Percentiles rank a stretch among this genome's conserved stretches.
phyloP scores from a whole-genome alignment of 129 eudicot species.

The Ambrosia artemisiifolia region DNA sequence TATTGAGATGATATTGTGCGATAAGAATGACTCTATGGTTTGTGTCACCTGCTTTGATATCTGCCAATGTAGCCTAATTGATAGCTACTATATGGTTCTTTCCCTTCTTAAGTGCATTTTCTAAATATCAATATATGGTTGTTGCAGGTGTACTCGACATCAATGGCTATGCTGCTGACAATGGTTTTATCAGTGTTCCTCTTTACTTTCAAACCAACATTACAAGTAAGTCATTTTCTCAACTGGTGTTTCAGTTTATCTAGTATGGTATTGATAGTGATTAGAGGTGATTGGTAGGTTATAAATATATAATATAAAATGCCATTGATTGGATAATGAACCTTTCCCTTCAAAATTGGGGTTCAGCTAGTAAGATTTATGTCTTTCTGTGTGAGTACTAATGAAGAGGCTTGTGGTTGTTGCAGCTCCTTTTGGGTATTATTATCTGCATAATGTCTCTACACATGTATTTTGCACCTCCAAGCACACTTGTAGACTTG shows the following conservation, averaged over 20 bases:
- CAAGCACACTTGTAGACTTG: constrained; percentile 75
- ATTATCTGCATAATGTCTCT: constrained; percentile 94
- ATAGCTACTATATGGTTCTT: neutral
- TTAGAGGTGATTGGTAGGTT: neutral
- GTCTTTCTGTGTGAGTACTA: neutral
- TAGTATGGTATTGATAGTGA: neutral
- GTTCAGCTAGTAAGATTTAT: neutral
- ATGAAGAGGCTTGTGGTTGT: neutral
- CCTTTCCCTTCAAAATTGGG: neutral
- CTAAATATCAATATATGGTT: neutral
- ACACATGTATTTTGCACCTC: constrained; percentile 97
- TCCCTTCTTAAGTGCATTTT: neutral
- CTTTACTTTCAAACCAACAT: constrained; percentile 77
- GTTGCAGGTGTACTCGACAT: constrained; percentile 89
- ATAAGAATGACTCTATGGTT: neutral
- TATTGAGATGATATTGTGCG: neutral
- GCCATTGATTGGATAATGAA: neutral
- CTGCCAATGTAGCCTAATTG: neutral
- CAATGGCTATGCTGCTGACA: constrained; percentile 97
- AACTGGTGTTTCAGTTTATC: neutral
- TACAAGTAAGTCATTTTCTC: constrained; percentile 51
- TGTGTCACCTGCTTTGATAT: neutral
- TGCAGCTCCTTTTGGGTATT: constrained; percentile 94
- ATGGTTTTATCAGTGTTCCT: constrained; percentile 82
- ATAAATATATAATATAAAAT: too few species aligned